These are phyloP conservation scores for Fusarium sulawesiense DNA, from an alignment of 2,329 filamentous ascomycete genomes.

Conservation along the genomic window DNA sequence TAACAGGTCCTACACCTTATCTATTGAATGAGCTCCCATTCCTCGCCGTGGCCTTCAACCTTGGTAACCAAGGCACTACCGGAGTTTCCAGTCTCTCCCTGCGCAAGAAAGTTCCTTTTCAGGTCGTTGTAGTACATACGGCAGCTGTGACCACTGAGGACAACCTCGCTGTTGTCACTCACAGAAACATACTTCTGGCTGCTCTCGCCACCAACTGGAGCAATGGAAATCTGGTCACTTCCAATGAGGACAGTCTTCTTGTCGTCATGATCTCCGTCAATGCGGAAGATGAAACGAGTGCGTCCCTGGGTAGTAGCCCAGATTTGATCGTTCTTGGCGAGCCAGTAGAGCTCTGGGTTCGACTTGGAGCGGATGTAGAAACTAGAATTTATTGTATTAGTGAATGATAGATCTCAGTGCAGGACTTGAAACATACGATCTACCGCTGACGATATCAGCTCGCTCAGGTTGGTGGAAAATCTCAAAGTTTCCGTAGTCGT, in stretches of 20 bases:
- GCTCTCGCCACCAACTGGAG: background rate
- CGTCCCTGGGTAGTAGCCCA: background rate
- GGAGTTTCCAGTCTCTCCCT: background rate
- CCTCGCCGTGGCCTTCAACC: background rate
- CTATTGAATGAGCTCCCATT: background rate
- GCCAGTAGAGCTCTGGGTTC: constrained; percentile 5
- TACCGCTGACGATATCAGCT: background rate
- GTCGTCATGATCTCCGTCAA: background rate
- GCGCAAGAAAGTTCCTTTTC: constrained; percentile 5
- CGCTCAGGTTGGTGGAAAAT: background rate
- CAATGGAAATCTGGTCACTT: background rate
- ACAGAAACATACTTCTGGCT: constrained; percentile 6
- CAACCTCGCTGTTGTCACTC: background rate
- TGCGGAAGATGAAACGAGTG: constrained; percentile 1
- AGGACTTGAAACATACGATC: background rate
- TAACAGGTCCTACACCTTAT: too few species aligned
- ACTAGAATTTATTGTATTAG: rapidly evolving
- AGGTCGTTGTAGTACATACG: constrained; percentile 11
- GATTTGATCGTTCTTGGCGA: background rate
- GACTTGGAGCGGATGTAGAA: constrained; percentile 23
- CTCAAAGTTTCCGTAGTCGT: background rate
- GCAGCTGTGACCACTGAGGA: background rate
- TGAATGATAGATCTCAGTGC: rapidly evolving
- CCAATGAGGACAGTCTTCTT: constrained; percentile 1
- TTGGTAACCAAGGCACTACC: background rate